Evolutionary conservation across 2,329 filamentous ascomycete species (phyloP), one percentile per base, ranked within the genome.

Genomic region (Hymenoscyphus occultus): DNA sequence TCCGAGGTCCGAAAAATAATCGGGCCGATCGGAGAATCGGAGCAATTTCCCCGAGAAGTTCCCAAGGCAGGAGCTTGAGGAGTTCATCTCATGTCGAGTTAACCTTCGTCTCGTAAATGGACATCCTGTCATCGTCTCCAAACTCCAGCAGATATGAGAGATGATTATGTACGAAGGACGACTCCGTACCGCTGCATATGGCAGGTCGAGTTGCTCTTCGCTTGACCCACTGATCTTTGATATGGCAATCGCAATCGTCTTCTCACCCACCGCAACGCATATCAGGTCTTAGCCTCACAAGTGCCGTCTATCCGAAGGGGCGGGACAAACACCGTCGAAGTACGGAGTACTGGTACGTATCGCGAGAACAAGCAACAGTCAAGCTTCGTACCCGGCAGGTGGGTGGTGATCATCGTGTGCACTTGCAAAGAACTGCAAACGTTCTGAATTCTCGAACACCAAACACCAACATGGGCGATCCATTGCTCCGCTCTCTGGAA

Each of bases 321-420:
- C 48, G 19, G 48, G 19, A 28, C 19, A 22, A 28, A 35, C 10
- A 54, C 22, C 48, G 22, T 22, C 7, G 10, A 54, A 48, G 16
- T 19, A 22, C 22, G 22, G 22, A 22, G 22, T 22, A 22, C 22
- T 22, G 35, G 9, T 35, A 35, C 35, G 5, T 28, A 28, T 28
- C 28, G 35, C 35, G 35, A 22, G 54, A 28, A 31, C 19, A 22
- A 9, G 31, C 35, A 16, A 58, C 28, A 58, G 22, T 31, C 58
- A 60, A 60, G 58, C 58, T 60, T 60, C 42, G 19, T 60, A 28
- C 58, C 58, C 39, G 42, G 58, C 32, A 28, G 56, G 35, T 9
- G 31, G 45, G n/a, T 59, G 58, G 39, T 40, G 39, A 59, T 35
- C 35, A 2, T 59, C 58, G 58, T 54, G 22, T 13, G 19, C 48